A percentile compares a stretch with the other conserved stretches of the same genome.
phyloP scores from a whole-genome alignment of 1,139 yeast species.

The Torulaspora globosa region DNA sequence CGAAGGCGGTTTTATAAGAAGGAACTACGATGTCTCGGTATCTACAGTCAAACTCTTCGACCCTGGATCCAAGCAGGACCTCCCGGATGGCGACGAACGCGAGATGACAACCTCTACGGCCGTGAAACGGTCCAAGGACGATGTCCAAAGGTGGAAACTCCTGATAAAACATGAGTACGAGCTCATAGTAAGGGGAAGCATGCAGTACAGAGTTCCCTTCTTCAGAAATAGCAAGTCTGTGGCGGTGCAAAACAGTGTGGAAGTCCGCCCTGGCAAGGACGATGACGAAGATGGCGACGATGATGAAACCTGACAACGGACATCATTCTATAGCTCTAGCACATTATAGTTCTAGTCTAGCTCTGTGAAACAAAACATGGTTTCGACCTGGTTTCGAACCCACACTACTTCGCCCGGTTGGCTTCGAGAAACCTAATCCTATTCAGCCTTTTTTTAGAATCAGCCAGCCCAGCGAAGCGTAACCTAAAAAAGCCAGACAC shows the following conservation, averaged over 20 bases:
- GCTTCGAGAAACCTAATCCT: background rate
- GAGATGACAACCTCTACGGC: background rate
- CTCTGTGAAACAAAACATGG: background rate
- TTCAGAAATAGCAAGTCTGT: conserved; percentile 52
- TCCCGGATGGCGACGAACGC: conserved; percentile 5
- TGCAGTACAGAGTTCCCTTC: conserved; percentile 72
- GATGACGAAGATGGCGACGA: conserved; percentile 9
- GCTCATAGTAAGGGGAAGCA: conserved; percentile 74
- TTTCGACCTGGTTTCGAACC: background rate
- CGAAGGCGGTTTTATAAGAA: conserved; percentile 71
- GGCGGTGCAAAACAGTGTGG: conserved; percentile 54
- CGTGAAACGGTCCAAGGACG: conserved; percentile 11
- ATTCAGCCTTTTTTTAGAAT: conserved; percentile 8
- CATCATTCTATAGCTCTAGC: background rate
- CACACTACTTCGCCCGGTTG: background rate
- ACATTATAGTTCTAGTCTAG: background rate
- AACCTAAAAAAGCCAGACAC: too few relatives aligned
- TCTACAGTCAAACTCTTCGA: conserved; percentile 69
- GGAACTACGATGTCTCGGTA: conserved; percentile 51
- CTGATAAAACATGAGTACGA: conserved; percentile 83
- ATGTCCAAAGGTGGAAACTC: conserved; percentile 58
- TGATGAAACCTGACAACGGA: background rate
- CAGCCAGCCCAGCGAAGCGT: conserved; percentile 5
- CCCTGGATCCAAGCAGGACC: conserved; percentile 50
- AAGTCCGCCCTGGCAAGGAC: conserved; percentile 17